phyloP scores from a whole-genome alignment of 768 basidiomycete species.

The Polyporus arcularius region DNA sequence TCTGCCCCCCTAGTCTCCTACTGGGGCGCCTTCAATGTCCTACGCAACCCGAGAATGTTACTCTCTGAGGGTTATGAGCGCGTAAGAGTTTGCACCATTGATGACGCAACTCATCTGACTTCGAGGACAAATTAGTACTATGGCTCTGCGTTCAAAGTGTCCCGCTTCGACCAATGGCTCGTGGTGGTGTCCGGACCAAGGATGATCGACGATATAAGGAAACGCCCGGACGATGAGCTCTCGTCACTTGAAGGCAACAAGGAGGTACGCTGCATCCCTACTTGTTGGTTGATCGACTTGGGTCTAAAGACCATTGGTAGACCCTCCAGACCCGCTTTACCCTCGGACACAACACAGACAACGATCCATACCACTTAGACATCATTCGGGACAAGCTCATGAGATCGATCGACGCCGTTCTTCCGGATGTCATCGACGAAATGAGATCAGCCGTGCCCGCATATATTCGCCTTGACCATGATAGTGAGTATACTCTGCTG shows the following conservation, averaged over 20 bases:
- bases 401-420: constrained; percentile 22
- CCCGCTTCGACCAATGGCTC: constrained; percentile 46
- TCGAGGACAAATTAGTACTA: too few species aligned
- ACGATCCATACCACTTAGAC: constrained; percentile 25
- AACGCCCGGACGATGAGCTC: constrained; percentile 45
- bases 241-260: constrained; percentile 41
- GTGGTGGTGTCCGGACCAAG: constrained; percentile 45
- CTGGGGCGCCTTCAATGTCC: constrained; percentile 30
- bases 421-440: constrained; percentile 29
- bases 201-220: constrained; percentile 52
- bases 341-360: constrained; percentile 25
- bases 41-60: constrained; percentile 26
- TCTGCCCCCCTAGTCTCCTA: constrained; percentile 36
- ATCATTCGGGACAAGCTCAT: constrained; percentile 30
- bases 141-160: constrained; percentile 42
- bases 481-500: constrained; percentile 20
- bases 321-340: constrained; percentile 36
- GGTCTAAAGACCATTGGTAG: constrained; percentile 14
- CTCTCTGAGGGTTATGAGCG: constrained; percentile 36
- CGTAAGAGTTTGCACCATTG: constrained; percentile 22
- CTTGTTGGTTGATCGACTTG: not conserved
- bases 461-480: constrained; percentile 27
- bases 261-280: constrained; percentile 34
- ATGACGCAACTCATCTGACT: too few species aligned
- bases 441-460: constrained; percentile 28